phyloP scores from a whole-genome alignment of 1,284 basidiomycete species.

The Austroboletus niveus region DNA sequence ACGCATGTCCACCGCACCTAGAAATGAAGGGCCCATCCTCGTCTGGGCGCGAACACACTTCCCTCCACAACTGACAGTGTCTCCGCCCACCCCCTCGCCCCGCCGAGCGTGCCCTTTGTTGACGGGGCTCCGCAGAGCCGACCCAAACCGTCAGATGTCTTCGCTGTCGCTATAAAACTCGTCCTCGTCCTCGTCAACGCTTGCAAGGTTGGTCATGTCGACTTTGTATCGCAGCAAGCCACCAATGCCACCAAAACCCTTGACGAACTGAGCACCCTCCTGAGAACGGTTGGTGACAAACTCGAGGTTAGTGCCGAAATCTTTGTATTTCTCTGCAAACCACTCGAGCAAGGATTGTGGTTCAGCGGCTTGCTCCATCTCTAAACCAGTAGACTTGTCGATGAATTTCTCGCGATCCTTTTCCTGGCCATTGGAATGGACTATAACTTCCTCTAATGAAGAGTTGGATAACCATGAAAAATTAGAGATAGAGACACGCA shows the following conservation, averaged over 20 bases:
- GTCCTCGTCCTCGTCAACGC: conserved; percentile 59
- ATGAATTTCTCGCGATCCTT: conserved; percentile 92
- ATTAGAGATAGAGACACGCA: conserved; percentile 34
- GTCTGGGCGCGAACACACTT: conserved; percentile 6
- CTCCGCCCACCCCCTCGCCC: conserved; percentile 45
- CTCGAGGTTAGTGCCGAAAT: conserved; percentile 94
- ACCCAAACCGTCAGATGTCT: conserved; percentile 78
- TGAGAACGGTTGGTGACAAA: conserved; percentile 90
- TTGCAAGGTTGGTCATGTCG: conserved; percentile 82
- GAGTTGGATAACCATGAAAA: neutral
- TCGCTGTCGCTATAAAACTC: conserved; percentile 76
- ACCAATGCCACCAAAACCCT: conserved; percentile 98
- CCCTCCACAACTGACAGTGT: neutral
- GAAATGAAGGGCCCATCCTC: no score
- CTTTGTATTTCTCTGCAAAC: conserved; percentile 98
- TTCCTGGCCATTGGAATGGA: conserved; percentile 82
- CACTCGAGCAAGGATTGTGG: conserved; percentile 90
- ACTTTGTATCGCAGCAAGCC: conserved; percentile 95
- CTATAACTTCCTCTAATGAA: conserved; percentile 71
- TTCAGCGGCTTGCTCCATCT: conserved; percentile 90
- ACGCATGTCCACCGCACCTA: conserved; percentile 13
- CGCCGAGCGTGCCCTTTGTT: conserved; percentile 53
- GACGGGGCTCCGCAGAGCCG: conserved; percentile 76
- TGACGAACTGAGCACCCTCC: conserved; percentile 98
- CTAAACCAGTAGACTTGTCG: conserved; percentile 91